Evolutionary conservation across 2,329 filamentous ascomycete genomes (phyloP).

Genomic region (Pseudogymnoascus sp.): DNA sequence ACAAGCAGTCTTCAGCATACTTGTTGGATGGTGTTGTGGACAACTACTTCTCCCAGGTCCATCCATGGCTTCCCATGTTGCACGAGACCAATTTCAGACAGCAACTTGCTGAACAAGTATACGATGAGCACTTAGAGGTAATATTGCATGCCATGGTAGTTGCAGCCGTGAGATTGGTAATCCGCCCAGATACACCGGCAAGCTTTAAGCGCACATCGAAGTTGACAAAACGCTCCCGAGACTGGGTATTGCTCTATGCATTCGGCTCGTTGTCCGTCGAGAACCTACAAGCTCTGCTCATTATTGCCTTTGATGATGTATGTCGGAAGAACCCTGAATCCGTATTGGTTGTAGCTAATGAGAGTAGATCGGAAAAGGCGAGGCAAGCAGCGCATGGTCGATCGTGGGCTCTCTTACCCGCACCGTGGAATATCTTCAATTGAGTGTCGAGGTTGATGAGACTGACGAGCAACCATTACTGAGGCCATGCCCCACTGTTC

Average conservation of each 20-base stretch:
- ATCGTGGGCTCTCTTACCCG: conserved; percentile 32
- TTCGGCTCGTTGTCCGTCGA: conserved; percentile 31
- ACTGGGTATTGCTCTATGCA: conserved; percentile 28
- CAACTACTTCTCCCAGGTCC: conserved; percentile 22
- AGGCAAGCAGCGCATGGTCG: conserved; percentile 29
- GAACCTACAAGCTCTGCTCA: conserved; percentile 32
- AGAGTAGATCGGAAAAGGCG: conserved; percentile 27
- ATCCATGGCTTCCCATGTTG: conserved; percentile 36
- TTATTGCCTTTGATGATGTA: conserved; percentile 33
- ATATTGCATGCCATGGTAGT: conserved; percentile 32
- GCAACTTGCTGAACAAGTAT: conserved; percentile 21
- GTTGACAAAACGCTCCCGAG: conserved; percentile 11
- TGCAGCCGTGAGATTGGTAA: conserved; percentile 23
- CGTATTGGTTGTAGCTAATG: not conserved
- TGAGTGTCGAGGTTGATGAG: conserved; percentile 30
- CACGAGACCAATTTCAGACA: conserved; percentile 23
- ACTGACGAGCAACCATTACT: conserved; percentile 21
- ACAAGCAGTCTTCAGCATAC: conserved; percentile 13
- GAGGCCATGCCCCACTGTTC: conserved; percentile 25
- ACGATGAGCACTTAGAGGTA: conserved; percentile 23
- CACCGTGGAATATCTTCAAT: conserved; percentile 32
- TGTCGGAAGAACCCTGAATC: conserved; percentile 2
- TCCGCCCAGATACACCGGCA: conserved; percentile 22
- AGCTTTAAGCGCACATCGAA: conserved; percentile 11
- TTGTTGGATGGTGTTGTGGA: conserved; percentile 29